Conservation (phyloP, 2,329 filamentous ascomycete genomes). For the Penicillium sp. region DNA sequence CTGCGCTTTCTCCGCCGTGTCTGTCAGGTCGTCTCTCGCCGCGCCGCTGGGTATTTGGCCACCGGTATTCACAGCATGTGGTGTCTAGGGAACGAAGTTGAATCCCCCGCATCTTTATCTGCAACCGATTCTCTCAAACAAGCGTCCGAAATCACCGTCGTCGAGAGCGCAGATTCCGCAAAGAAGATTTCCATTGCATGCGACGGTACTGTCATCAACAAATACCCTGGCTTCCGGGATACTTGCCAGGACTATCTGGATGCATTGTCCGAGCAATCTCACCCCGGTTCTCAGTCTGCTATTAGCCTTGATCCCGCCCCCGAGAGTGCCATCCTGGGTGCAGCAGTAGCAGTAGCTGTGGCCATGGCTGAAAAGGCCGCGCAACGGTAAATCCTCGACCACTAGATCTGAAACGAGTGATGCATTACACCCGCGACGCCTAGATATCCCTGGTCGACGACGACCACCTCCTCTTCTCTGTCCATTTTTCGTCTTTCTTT, state of each 20-base stretch:
- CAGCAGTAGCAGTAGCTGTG: conserved; percentile 49
- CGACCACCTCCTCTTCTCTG: conserved; percentile 10
- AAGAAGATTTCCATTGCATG: conserved; percentile 49
- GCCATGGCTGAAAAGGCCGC: conserved; percentile 33
- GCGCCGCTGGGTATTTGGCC: conserved; percentile 63
- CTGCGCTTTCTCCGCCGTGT: conserved; percentile 56
- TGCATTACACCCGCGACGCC: conserved; percentile 9
- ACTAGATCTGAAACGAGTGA: conserved; percentile 5
- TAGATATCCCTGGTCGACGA: conserved; percentile 6
- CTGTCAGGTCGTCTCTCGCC: conserved; percentile 55
- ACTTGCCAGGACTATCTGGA: conserved; percentile 47
- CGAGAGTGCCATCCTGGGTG: conserved; percentile 48
- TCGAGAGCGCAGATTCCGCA: conserved; percentile 31
- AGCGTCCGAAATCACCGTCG: conserved; percentile 34
- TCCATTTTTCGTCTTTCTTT: conserved; percentile 13
- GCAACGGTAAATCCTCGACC: not conserved
- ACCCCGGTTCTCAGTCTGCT: conserved; percentile 20
- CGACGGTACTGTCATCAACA: conserved; percentile 54
- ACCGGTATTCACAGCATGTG: conserved; percentile 64
- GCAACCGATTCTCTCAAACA: conserved; percentile 28
- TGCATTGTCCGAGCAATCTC: conserved; percentile 36
- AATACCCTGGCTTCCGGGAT: conserved; percentile 50
- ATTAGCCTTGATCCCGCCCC: conserved; percentile 44
- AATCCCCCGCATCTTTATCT: conserved; percentile 35
- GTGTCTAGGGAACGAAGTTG: conserved; percentile 53